These are phyloP conservation scores for Ilex paraguariensis DNA, from an alignment of 305 asterid species.

Conservation along the genomic window DNA sequence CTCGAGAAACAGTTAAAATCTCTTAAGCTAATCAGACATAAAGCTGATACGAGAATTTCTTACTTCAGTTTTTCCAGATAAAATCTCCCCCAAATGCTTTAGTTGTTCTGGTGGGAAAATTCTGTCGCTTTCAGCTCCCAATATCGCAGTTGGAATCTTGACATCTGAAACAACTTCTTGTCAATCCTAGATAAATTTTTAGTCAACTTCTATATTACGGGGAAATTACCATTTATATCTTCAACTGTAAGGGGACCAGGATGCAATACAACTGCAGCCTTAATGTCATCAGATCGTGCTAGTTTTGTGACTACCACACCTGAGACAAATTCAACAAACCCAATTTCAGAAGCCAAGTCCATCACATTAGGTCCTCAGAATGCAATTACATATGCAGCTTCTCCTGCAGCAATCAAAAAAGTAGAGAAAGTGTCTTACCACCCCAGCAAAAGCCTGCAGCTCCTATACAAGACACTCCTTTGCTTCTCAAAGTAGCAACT, in stretches of 20 bases:
- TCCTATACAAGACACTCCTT: conserved; percentile 49
- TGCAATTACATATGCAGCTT: background rate
- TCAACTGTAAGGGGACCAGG: conserved; percentile 53
- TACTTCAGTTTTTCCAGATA: conserved; percentile 42
- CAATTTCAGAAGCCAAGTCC: too few species aligned
- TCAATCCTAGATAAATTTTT: background rate
- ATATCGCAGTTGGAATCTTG: conserved; percentile 38
- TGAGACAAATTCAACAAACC: conserved; percentile 9
- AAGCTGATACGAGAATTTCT: background rate
- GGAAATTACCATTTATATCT: conserved; percentile 43
- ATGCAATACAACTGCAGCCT: conserved; percentile 56
- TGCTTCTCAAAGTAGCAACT: conserved; percentile 41
- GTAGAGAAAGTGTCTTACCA: conserved; percentile 26
- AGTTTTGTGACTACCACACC: conserved; percentile 44
- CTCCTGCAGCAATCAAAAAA: background rate
- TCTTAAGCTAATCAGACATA: too few species aligned
- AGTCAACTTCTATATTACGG: too few species aligned
- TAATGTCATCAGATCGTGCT: conserved; percentile 42
- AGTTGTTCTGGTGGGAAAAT: conserved; percentile 29
- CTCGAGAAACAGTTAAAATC: too few species aligned
- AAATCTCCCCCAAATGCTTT: conserved; percentile 23
- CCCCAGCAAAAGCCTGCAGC: conserved; percentile 89
- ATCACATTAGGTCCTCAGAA: too few species aligned
- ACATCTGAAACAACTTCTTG: conserved; percentile 28
- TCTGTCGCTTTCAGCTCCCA: conserved; percentile 44